Conservation (phyloP, 2,329 filamentous ascomycete genomes). For the Hymenoscyphus albidus region DNA sequence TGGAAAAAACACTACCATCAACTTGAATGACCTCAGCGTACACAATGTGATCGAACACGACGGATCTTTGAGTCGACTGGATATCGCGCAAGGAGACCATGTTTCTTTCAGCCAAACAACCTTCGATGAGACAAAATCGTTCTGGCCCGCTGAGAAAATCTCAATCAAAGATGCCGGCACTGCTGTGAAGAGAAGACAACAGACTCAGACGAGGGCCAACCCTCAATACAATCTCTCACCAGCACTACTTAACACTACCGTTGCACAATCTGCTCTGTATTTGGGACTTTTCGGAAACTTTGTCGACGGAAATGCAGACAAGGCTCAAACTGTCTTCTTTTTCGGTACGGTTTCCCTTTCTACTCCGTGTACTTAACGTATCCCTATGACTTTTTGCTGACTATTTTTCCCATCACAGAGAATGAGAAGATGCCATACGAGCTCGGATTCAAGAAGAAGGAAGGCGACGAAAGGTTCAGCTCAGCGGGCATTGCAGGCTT, state of each 20-base stretch:
- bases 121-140: constrained; percentile 9
- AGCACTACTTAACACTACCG: not conserved
- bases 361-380: not conserved
- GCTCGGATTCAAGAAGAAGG: not conserved
- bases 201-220: constrained; percentile 2
- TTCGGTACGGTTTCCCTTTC: not conserved
- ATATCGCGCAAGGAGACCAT: constrained; percentile 3
- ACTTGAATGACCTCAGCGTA: constrained; percentile 4
- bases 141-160: constrained; percentile 8
- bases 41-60: constrained; percentile 10
- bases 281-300: not conserved
- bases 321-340: not conserved
- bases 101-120: constrained; percentile 7
- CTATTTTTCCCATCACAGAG: not conserved
- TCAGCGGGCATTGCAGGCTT: not conserved
- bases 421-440: not conserved
- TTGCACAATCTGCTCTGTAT: not conserved
- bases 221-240: not conserved
- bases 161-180: not conserved
- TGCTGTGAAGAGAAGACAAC: not conserved
- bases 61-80: constrained; percentile 6
- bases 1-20: constrained; percentile 5
- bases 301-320: not conserved
- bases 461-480: not conserved
- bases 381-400: not conserved